Percentiles rank a stretch among this genome's conserved stretches.
phyloP scores from a whole-genome alignment of 768 basidiomycete species.

The Neoboletus brunneissimus region DNA sequence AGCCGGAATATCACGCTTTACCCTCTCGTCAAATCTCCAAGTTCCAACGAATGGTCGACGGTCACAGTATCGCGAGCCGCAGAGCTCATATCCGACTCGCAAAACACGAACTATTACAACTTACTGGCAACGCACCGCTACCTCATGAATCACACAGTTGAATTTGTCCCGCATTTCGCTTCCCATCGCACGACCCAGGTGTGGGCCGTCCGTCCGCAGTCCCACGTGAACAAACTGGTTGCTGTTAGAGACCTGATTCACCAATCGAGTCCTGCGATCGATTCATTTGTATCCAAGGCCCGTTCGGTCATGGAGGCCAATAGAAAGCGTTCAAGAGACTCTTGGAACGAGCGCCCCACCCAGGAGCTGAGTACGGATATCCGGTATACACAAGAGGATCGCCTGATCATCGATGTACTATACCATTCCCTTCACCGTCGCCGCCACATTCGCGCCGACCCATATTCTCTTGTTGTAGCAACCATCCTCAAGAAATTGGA shows the following conservation, averaged over 20 bases:
- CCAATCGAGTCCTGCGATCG: conserved; percentile 37
- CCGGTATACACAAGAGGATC: conserved; percentile 53
- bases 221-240: conserved; percentile 51
- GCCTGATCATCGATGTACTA: conserved; percentile 57
- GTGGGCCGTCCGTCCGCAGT: conserved; percentile 63
- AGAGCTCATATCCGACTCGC: conserved; percentile 37
- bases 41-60: conserved; percentile 51
- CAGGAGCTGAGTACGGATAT: conserved; percentile 24
- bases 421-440: conserved; percentile 47
- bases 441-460: conserved; percentile 57
- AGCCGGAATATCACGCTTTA: conserved; percentile 38
- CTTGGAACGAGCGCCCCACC: conserved; percentile 32
- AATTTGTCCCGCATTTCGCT: conserved; percentile 51
- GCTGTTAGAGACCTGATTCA: conserved; percentile 49
- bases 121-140: conserved; percentile 57
- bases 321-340: conserved; percentile 27
- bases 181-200: conserved; percentile 46
- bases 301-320: conserved; percentile 38
- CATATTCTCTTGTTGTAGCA: conserved; percentile 51
- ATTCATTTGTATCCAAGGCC: conserved; percentile 52
- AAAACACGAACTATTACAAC: conserved; percentile 33
- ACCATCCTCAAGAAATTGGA: conserved; percentile 58
- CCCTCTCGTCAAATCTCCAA: conserved; percentile 40
- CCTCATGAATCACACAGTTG: conserved; percentile 51
- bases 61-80: conserved; percentile 57